These are phyloP conservation scores for Leptographium radiaticola DNA, from an alignment of 2,329 filamentous ascomycete genomes.

Conservation along the genomic window DNA sequence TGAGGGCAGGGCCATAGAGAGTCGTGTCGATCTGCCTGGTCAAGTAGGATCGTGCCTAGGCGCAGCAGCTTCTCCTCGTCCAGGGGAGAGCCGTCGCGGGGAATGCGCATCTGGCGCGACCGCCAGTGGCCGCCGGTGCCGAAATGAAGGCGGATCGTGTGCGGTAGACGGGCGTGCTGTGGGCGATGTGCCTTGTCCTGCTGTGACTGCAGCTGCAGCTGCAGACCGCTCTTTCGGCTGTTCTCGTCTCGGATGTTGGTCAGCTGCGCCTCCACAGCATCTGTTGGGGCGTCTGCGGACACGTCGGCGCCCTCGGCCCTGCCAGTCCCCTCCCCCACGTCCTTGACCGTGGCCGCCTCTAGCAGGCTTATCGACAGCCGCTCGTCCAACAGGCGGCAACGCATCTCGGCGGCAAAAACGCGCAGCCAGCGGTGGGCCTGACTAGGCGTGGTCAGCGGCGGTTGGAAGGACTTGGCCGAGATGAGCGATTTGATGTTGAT, in stretches of 20 bases:
- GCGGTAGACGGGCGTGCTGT: slow-evolving; percentile 72
- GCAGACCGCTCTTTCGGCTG: not conserved
- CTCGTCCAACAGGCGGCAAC: slow-evolving; percentile 78
- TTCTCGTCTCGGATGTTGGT: not conserved
- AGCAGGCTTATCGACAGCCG: slow-evolving; percentile 27
- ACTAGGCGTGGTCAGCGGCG: slow-evolving; percentile 63
- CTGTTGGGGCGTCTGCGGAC: too few species aligned
- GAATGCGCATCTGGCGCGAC: slow-evolving; percentile 65
- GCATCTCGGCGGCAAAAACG: slow-evolving; percentile 88
- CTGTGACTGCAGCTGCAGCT: not conserved
- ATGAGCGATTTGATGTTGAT: slow-evolving; percentile 97
- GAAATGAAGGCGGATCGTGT: slow-evolving; percentile 74
- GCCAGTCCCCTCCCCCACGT: not conserved
- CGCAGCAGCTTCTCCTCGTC: slow-evolving; percentile 62
- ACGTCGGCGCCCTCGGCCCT: too few species aligned
- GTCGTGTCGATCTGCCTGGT: slow-evolving; percentile 66
- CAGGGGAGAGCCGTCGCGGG: slow-evolving; percentile 53
- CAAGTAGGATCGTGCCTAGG: slow-evolving; percentile 62
- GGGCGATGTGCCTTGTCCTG: not conserved
- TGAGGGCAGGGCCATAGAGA: slow-evolving; percentile 85
- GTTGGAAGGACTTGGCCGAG: slow-evolving; percentile 88
- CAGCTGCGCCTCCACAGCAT: not conserved
- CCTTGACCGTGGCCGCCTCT: slow-evolving; percentile 1
- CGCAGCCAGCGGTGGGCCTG: slow-evolving; percentile 75
- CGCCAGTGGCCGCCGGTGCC: slow-evolving; percentile 42